Conservation (phyloP, 1,139 yeast species). For the Yamadazyma membranifaciens region DNA sequence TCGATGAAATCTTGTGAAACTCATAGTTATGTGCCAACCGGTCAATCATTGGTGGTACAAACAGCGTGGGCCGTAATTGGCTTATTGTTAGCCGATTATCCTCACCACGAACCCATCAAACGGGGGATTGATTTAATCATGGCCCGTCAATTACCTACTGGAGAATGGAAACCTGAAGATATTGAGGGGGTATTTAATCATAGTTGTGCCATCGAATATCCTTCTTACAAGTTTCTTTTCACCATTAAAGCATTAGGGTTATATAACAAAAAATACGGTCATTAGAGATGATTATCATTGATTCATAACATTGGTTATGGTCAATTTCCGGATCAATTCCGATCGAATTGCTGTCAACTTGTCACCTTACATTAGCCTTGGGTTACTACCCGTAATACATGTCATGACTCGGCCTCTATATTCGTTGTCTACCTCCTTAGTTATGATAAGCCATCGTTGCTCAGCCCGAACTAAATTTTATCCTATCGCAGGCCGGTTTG, state of each 20-base stretch:
- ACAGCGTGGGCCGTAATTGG: constrained; percentile 94
- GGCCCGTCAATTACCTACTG: constrained; percentile 65
- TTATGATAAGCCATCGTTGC: too few relatives aligned
- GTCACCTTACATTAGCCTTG: too few relatives aligned
- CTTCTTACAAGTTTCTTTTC: constrained; percentile 85
- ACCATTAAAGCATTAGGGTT: constrained; percentile 92
- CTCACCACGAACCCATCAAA: constrained; percentile 60
- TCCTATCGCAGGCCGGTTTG: not conserved
- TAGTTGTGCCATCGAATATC: constrained; percentile 89
- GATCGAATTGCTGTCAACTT: too few relatives aligned
- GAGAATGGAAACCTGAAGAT: constrained; percentile 85
- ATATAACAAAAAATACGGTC: constrained; percentile 39
- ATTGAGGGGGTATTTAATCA: constrained; percentile 97
- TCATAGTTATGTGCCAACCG: constrained; percentile 62
- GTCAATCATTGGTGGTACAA: constrained; percentile 73
- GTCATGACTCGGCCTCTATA: too few relatives aligned
- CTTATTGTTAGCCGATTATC: constrained; percentile 76
- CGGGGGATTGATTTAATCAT: constrained; percentile 66
- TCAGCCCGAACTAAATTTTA: not conserved
- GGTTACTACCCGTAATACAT: too few relatives aligned
- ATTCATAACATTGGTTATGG: too few relatives aligned
- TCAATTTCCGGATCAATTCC: too few relatives aligned
- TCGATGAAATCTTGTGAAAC: constrained; percentile 81
- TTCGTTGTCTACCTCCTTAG: too few relatives aligned
- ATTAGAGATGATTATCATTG: not conserved